Base-by-base conservation (phyloP, 2,329 filamentous ascomycete species). In the Fusarium sororula region DNA sequence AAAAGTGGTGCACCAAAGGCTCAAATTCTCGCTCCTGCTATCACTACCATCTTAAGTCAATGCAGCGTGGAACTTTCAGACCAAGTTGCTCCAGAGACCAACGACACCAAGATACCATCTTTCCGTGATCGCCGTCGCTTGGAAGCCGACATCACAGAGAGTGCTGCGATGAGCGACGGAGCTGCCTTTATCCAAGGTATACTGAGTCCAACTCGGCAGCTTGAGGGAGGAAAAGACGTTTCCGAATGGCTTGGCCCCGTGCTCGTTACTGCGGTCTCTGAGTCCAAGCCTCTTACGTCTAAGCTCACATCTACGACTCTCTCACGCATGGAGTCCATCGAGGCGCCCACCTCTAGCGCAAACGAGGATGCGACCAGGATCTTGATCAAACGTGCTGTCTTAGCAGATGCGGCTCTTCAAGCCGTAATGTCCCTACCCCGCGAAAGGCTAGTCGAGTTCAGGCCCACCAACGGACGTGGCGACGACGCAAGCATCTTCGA, bases 241-340 rank as follows among this genome's bases (percentile, higher is more conserved):
- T 22, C 72, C 38, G 53, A 58, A 47, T 48, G 41, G 39, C 64
- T 74, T 20, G 72, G 71, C 11, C 54, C 54, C 8, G 4, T 75
- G 12, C 56, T 75, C 20, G 22, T 41, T 8, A 57, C 17, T 17
- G 72, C 57, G 14, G 30, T 65, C 35, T 24, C 24, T 28, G 39
- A 41, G 22, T 56, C 54, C 18, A 64, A 41, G 55, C 59, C 63
- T 7, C 28, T 70, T 35, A 20, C 48, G 7, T 53, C 58, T 2
- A 44, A n/a, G n/a, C 13, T 24, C 10, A 4, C 39, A 9, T 58
- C 41, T 28, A 17, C 41, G 14, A 8, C 42, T n/a, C 24, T 60
- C 18, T 51, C 58, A n/a, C 15, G 15, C 5, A 15, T 66, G 26
- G 44, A 45, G 7, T 28, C 45, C 0, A 44, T 22, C 12, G 37